Evolutionary conservation across 306 rosid species (phyloP), one percentile per base, ranked within the genome.

Genomic region (Malus fusca): DNA sequence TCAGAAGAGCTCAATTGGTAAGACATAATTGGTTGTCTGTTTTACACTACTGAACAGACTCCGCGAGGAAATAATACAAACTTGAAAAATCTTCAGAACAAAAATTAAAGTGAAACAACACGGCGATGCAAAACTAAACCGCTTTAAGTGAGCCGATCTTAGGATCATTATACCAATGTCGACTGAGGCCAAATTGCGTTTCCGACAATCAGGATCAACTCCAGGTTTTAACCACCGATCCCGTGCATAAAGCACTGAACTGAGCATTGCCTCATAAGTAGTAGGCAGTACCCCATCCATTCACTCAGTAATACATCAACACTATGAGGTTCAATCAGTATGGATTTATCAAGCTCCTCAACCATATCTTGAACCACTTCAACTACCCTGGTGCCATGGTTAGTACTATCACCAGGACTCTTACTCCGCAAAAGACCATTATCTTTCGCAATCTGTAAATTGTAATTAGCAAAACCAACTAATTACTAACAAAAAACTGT

Each of bases 261-360:
- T 90, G 53, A 95, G 97, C 97, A 92, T 92, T 79, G 99, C 88
- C 84, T 95, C 99, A 11, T 92, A 95, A 40, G 26, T 25, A 92
- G 84, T 73, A 95, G 66, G 90, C 99, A 95, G 81, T 95, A 95
- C 28, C 99, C 97, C 97, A 95, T 95, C 99, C 99, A 95, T 83
- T 95, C 97, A 83, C 99, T 95, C 63, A 92, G 53, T 82, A 95
- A 78, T 51, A 95, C 90, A 75, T 95, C 97, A 79, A 95, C 85
- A 71, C 92, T 90, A n/a, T 87, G 87, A 69, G 97, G 97, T 80
- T 87, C 81, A 75, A 95, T 87, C 73, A 80, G 78, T 84, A 79
- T 76, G 75, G 72, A 77, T 81, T 84, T 84, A 53, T 89, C 96
- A 80, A 93, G 83, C 66, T 88, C 96, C 85, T 93, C 95, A 79